Conservation (phyloP, 345 rosid species). For the Gossypium rotundifolium region DNA sequence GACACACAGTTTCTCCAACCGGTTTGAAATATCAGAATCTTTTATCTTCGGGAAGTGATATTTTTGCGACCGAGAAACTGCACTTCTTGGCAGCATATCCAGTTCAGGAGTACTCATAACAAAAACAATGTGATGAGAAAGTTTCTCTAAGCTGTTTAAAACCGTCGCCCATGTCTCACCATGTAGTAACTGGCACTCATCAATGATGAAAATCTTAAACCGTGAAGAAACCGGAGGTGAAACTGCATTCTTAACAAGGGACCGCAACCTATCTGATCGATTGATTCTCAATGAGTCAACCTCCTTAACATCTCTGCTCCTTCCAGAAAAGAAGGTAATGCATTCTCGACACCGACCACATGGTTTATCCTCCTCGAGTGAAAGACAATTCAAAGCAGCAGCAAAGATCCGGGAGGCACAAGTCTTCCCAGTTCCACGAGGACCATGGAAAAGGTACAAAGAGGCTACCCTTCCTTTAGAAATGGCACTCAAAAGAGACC, state of each 20-base stretch:
- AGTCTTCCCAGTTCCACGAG: conserved; percentile 92
- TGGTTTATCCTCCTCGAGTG: conserved; percentile 65
- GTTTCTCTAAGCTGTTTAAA: conserved; percentile 55
- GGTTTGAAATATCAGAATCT: conserved; percentile 52
- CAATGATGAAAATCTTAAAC: conserved; percentile 70
- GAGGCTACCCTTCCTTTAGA: conserved; percentile 69
- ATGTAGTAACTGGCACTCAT: conserved; percentile 79
- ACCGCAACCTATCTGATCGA: conserved; percentile 43
- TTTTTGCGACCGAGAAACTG: conserved; percentile 69
- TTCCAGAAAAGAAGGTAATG: conserved; percentile 51
- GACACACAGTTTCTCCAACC: conserved; percentile 59
- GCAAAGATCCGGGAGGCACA: conserved; percentile 85
- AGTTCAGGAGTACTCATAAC: conserved; percentile 76
- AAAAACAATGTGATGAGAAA: conserved; percentile 65
- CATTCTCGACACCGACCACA: conserved; percentile 90
- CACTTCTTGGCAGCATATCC: conserved; percentile 72
- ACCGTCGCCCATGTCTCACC: conserved; percentile 74
- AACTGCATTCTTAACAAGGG: conserved; percentile 61
- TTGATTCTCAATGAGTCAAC: conserved; percentile 69
- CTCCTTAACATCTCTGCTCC: conserved; percentile 65
- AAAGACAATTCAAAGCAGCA: conserved; percentile 86
- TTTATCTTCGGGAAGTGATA: conserved; percentile 74
- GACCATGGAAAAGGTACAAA: conserved; percentile 80
- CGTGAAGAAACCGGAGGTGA: conserved; percentile 65
- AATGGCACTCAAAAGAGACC: conserved; percentile 71